Evolutionary conservation across 441 rosid species (phyloP).

Genomic region (California macrophylla): DNA sequence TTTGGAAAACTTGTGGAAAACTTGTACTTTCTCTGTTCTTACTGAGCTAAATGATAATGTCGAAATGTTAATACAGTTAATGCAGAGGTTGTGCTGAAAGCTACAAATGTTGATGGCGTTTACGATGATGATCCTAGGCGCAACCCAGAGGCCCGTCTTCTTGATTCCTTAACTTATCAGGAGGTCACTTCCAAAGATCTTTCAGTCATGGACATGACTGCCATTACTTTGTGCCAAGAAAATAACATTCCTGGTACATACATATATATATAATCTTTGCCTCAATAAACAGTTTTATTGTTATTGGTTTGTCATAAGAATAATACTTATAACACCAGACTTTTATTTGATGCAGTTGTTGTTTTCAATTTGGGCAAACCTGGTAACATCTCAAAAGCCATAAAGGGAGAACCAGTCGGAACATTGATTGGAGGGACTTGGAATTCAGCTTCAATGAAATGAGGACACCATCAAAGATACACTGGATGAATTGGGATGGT

Average conservation of each 20-base stretch:
- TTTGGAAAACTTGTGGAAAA: no score
- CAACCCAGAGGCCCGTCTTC: conserved; percentile 74
- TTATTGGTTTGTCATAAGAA: no score
- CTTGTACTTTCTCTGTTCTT: no score
- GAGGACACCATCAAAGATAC: conserved; percentile 19
- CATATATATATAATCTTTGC: neutral
- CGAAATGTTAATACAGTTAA: conserved; percentile 38
- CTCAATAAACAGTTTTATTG: neutral
- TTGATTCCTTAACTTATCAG: conserved; percentile 56
- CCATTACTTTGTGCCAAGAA: conserved; percentile 88
- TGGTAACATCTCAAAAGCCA: conserved; percentile 75
- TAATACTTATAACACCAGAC: neutral
- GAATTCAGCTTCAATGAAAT: conserved; percentile 28
- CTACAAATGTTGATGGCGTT: conserved; percentile 85
- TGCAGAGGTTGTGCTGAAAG: conserved; percentile 83
- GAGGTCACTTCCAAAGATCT: conserved; percentile 84
- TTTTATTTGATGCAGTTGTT: conserved; percentile 41
- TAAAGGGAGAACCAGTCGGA: conserved; percentile 78
- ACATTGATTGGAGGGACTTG: conserved; percentile 60
- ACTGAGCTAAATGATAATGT: no score
- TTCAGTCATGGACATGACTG: conserved; percentile 95
- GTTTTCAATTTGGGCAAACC: conserved; percentile 67
- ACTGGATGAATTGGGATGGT: no score
- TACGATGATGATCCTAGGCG: conserved; percentile 69
- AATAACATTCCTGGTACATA: conserved; percentile 77